Percentiles rank a stretch among this genome's conserved stretches.
Conservation (phyloP, 2,329 filamentous ascomycete genomes). For the Claviceps cyperi region DNA sequence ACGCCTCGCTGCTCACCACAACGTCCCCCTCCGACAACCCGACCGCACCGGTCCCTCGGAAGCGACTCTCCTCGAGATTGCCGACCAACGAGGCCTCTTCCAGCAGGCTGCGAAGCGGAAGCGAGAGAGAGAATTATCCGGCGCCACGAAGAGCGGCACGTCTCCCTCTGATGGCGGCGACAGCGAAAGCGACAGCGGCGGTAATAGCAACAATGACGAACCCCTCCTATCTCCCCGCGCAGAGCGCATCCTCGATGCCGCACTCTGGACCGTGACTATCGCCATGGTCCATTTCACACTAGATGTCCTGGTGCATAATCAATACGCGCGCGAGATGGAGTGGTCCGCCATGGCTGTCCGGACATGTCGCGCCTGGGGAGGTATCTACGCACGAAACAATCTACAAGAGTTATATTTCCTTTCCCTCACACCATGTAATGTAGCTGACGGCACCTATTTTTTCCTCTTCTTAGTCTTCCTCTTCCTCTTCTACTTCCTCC, state of each 20-base stretch:
- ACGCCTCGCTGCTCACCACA: conserved; percentile 28
- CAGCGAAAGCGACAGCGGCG: not conserved
- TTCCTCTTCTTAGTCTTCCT: conserved; percentile 44
- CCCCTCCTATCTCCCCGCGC: conserved; percentile 25
- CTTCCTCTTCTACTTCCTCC: conserved; percentile 40
- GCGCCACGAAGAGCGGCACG: conserved; percentile 7
- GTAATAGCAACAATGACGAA: too few species aligned
- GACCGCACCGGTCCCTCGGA: conserved; percentile 46
- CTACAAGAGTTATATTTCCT: too few species aligned
- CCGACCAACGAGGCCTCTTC: conserved; percentile 48
- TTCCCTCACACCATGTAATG: too few species aligned
- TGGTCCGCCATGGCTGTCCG: conserved; percentile 42
- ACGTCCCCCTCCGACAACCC: conserved; percentile 52
- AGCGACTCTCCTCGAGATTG: conserved; percentile 60
- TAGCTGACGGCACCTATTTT: conserved; percentile 23
- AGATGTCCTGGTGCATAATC: conserved; percentile 64
- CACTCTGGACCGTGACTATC: conserved; percentile 47
- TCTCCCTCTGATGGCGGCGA: conserved; percentile 6
- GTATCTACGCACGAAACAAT: conserved; percentile 20
- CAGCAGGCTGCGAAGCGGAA: conserved; percentile 27
- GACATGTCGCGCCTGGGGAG: conserved; percentile 35
- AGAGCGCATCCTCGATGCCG: conserved; percentile 39
- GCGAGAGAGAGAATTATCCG: conserved; percentile 19
- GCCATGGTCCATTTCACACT: conserved; percentile 63
- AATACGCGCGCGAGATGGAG: conserved; percentile 54